A percentile compares a stretch with the other conserved stretches of the same genome.
phyloP scores from a whole-genome alignment of 148 eudicot species.

The Oxyria digyna region DNA sequence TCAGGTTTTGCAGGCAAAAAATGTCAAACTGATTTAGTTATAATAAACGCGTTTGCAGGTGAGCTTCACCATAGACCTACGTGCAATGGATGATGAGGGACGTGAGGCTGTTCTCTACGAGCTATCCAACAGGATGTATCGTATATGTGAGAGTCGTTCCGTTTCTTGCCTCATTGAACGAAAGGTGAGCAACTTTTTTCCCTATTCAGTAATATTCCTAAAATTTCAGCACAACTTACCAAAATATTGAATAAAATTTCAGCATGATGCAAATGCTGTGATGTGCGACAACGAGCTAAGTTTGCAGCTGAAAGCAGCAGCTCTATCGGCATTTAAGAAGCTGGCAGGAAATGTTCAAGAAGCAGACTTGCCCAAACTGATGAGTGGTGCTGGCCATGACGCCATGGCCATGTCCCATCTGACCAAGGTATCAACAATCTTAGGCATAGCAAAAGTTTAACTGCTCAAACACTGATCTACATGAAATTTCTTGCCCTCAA shows the following conservation, averaged over 20 bases:
- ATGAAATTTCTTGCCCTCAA: too few relatives aligned
- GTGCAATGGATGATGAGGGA: conserved; percentile 82
- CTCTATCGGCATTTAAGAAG: conserved; percentile 44
- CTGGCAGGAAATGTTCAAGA: conserved; percentile 40
- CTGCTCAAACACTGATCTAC: too few relatives aligned
- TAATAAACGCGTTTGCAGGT: conserved; percentile 70
- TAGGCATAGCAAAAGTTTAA: too few relatives aligned
- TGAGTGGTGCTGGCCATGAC: conserved; percentile 99
- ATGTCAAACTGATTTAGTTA: not conserved
- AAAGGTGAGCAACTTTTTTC: conserved; percentile 35
- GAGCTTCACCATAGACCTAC: conserved; percentile 78
- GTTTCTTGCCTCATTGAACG: conserved; percentile 83
- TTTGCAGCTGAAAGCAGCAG: conserved; percentile 65
- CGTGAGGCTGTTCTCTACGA: conserved; percentile 79
- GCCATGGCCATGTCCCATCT: conserved; percentile 99
- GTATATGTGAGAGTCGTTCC: conserved; percentile 68
- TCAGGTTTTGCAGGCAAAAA: not conserved
- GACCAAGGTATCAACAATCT: conserved; percentile 38
- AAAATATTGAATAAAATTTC: conserved; percentile 13
- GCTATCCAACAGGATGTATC: conserved; percentile 60
- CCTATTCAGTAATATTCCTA: not conserved
- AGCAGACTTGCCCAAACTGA: conserved; percentile 61
- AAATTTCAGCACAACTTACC: not conserved
- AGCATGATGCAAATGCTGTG: conserved; percentile 95
- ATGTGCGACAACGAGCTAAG: conserved; percentile 59